phyloP scores from a whole-genome alignment of 352 stramenopile species.

The Phytopythium oedochilum region DNA sequence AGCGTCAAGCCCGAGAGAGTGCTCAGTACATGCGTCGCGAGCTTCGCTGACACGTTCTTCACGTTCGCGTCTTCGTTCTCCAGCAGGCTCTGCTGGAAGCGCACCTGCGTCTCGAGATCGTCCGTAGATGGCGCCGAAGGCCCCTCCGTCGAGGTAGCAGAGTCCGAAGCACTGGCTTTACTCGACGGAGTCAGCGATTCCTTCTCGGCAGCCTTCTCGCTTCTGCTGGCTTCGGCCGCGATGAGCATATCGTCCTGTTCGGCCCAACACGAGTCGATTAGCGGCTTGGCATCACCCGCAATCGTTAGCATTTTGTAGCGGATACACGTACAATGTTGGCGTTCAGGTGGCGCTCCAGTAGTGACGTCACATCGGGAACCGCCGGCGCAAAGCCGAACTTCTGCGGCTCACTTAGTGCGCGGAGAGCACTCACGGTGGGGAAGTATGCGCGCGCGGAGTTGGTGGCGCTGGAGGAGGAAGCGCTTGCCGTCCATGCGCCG shows the following conservation, averaged over 20 bases:
- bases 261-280: neutral
- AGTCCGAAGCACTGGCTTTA: neutral
- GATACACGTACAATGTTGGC: conserved; percentile 32
- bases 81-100: conserved; percentile 67
- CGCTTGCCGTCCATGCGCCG: conserved; percentile 42
- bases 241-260: neutral
- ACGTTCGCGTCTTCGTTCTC: conserved; percentile 65
- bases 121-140: conserved; percentile 19
- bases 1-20: conserved; percentile 64
- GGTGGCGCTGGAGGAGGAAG: conserved; percentile 8
- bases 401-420: conserved; percentile 38
- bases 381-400: conserved; percentile 60
- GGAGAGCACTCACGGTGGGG: conserved; percentile 46
- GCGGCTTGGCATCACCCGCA: neutral
- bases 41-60: conserved; percentile 60
- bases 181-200: neutral
- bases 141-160: conserved; percentile 7
- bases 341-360: conserved; percentile 65
- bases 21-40: conserved; percentile 67
- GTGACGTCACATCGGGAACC: conserved; percentile 33
- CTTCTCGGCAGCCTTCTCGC: neutral
- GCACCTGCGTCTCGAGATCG: conserved; percentile 58
- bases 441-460: conserved; percentile 31
- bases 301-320: neutral
- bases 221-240: neutral